Conservation (phyloP, 1,284 basidiomycete species). For the Cystobasidiaceae sp. region DNA sequence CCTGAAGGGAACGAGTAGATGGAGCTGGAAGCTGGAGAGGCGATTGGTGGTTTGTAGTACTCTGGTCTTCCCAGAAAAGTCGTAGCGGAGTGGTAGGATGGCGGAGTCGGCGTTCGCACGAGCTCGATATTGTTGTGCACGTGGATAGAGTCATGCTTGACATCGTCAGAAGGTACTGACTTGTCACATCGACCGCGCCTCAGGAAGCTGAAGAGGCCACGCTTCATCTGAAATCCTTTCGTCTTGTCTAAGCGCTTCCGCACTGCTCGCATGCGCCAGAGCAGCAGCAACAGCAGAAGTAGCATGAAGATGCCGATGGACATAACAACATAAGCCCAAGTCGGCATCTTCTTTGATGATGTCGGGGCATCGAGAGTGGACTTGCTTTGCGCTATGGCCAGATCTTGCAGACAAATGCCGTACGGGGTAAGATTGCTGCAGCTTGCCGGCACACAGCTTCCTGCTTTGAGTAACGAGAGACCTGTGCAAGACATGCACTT, state of each 20-base stretch:
- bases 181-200: neutral
- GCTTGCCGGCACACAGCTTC: conserved; percentile 59
- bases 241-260: conserved; percentile 62
- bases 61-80: neutral
- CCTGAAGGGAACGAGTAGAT: conserved; percentile 13
- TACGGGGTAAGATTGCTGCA: conserved; percentile 63
- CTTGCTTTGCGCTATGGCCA: conserved; percentile 58
- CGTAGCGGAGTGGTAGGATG: conserved; percentile 4
- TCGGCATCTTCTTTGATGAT: conserved; percentile 53
- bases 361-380: conserved; percentile 55
- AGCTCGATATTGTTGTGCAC: conserved; percentile 22
- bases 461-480: conserved; percentile 58
- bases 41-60: conserved; percentile 8
- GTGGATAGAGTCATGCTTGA: neutral
- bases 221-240: conserved; percentile 16
- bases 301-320: conserved; percentile 69
- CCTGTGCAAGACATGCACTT: conserved; percentile 67
- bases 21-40: neutral
- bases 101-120: conserved; percentile 14
- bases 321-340: conserved; percentile 80
- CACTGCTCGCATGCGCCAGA: conserved; percentile 63
- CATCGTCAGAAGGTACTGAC: neutral
- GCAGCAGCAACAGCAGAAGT: conserved; percentile 60
- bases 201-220: conserved; percentile 21
- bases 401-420: conserved; percentile 67